These are phyloP conservation scores for Terfezia boudieri DNA, from an alignment of 495 filamentous ascomycete species.

Conservation along the genomic window DNA sequence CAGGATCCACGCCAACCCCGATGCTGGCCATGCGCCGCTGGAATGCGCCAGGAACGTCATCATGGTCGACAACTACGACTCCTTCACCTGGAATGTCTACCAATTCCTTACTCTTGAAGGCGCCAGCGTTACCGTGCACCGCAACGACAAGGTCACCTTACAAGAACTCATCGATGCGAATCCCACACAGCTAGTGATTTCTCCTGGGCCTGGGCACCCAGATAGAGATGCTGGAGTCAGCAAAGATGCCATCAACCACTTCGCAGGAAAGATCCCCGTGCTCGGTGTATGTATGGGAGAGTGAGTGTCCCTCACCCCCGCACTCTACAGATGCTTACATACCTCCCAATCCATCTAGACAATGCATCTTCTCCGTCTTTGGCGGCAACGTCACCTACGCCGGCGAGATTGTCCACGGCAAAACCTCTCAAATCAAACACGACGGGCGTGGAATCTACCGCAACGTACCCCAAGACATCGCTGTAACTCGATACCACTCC, in stretches of 20 bases:
- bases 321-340: background rate
- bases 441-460: constrained; percentile 75
- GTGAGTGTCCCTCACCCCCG: constrained; percentile 26
- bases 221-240: constrained; percentile 76
- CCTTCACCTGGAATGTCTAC: constrained; percentile 97
- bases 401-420: constrained; percentile 91
- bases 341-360: constrained; percentile 22
- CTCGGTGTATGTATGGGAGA: constrained; percentile 97
- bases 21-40: constrained; percentile 38
- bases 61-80: constrained; percentile 97
- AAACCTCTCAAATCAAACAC: constrained; percentile 76
- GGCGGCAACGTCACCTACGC: constrained; percentile 81
- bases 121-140: constrained; percentile 63
- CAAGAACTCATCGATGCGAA: constrained; percentile 59
- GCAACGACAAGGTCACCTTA: constrained; percentile 78
- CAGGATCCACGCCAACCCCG: constrained; percentile 20
- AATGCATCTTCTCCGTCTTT: constrained; percentile 85
- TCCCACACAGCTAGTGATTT: constrained; percentile 85
- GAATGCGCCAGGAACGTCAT: constrained; percentile 70
- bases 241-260: constrained; percentile 70
- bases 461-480: constrained; percentile 49
- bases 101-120: constrained; percentile 92
- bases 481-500: constrained; percentile 90
- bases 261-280: constrained; percentile 90
- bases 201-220: constrained; percentile 85